Evolutionary conservation across 2,329 filamentous ascomycete genomes (phyloP), one percentile per base, ranked within the genome.

Genomic region (Beauveria rudraprayagi): DNA sequence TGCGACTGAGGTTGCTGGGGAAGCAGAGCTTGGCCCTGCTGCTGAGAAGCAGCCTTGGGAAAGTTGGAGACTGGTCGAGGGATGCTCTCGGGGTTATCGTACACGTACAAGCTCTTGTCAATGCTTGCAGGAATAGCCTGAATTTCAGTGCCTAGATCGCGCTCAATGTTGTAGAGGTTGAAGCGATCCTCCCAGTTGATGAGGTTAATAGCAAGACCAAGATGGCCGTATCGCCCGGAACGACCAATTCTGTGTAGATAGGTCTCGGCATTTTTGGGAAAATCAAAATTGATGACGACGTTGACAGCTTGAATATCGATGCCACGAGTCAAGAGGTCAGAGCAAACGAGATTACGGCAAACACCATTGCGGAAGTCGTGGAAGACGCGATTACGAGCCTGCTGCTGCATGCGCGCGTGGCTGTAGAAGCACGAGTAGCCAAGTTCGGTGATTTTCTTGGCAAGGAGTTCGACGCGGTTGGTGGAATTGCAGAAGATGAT

Each of bases 401-500:
- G 89, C 76, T 99, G 94, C 52, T 94, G 86, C 94, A 99, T 99
- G 72, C 92, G 92, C 57, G 94, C 94, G 75, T 99, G 94, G 67
- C 93, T 97, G 79, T 99, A 99, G 79, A 97, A 99, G 79, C 94
- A 99, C 1, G 94, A 99, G 77, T 99, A 99, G 66, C 94, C 94
- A 66, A 99, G 85, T 75, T 99, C 95, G 53, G 95, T 99, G 71
- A 99, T 99, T 77, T 99, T 99, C 83, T 99, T 99, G 56, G 94
- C 94, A 28, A 99, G 84, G 58, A 99, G 83, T 77, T 99, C 94
- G 63, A 99, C 94, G 66, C 94, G 91, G 75, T 97, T 97, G 59
- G 94, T 99, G 46, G 94, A 99, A 77, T 99, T 99, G 79, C 94
- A 99, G 80, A 99, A 99, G 73, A 99, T 99, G 79, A 99, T 99